Evolutionary conservation across 352 stramenopile species (phyloP).

Genomic region (Pythium monospermum): DNA sequence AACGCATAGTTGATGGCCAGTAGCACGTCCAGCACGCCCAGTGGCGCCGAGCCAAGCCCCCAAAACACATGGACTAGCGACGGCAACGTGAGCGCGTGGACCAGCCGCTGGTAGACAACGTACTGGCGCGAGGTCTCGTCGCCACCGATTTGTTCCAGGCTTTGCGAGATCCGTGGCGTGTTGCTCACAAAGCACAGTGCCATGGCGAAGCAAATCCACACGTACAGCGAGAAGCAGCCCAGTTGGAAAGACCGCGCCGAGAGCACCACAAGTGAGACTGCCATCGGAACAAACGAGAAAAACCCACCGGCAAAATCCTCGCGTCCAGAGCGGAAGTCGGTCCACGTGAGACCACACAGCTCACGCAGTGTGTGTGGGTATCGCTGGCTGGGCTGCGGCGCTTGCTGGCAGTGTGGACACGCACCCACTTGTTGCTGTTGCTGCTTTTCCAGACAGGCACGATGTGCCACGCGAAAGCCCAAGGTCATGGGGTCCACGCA

Average conservation of each 20-base stretch:
- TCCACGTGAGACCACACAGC: conserved; percentile 27
- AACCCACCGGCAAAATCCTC: conserved; percentile 39
- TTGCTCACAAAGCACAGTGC: conserved; percentile 43
- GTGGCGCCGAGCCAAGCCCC: conserved; percentile 22
- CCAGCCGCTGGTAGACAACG: conserved; percentile 37
- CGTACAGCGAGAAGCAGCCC: conserved; percentile 28
- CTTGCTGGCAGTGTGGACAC: conserved; percentile 15
- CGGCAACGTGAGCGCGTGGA: conserved; percentile 33
- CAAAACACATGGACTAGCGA: conserved; percentile 36
- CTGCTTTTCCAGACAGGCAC: conserved; percentile 26
- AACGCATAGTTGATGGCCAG: conserved; percentile 27
- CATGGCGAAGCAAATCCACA: conserved; percentile 31
- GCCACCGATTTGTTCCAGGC: conserved; percentile 27
- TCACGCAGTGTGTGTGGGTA: conserved; percentile 27
- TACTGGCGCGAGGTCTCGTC: conserved; percentile 27
- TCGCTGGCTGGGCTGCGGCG: conserved; percentile 5
- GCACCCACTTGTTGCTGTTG: not conserved
- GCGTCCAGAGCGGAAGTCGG: conserved; percentile 23
- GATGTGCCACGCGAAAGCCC: conserved; percentile 23
- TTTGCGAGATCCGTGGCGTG: conserved; percentile 32
- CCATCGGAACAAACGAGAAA: conserved; percentile 37
- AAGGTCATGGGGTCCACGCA: conserved; percentile 31
- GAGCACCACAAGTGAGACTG: conserved; percentile 27
- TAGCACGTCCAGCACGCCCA: conserved; percentile 21
- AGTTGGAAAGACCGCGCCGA: conserved; percentile 29